Conservation (phyloP, 1,139 yeast genomes). For the Scheffersomyces segobiensis region DNA sequence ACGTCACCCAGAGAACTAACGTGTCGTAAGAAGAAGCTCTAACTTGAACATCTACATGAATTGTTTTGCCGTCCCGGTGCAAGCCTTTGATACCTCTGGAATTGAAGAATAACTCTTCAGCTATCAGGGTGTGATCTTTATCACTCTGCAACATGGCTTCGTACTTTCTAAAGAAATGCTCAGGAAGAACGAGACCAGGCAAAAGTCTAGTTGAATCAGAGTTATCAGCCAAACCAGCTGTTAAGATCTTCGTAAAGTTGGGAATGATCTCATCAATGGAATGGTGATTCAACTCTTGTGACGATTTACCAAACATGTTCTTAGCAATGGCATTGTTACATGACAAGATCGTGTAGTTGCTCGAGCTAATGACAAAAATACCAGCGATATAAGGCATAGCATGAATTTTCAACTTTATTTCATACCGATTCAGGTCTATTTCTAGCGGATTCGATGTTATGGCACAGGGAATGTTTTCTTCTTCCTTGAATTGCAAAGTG, state of each 20-base stretch:
- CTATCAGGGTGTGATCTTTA: slow-evolving; percentile 15
- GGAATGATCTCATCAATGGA: slow-evolving; percentile 66
- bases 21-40: slow-evolving; percentile 64
- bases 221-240: slow-evolving; percentile 44
- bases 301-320: slow-evolving; percentile 70
- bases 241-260: slow-evolving; percentile 55
- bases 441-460: slow-evolving; percentile 61
- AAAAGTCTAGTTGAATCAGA: slow-evolving; percentile 41
- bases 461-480: slow-evolving; percentile 65
- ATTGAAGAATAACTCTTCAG: slow-evolving; percentile 51
- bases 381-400: slow-evolving; percentile 89
- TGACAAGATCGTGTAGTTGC: slow-evolving; percentile 49
- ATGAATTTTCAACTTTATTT: slow-evolving; percentile 60
- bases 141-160: slow-evolving; percentile 28
- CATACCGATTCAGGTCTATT: slow-evolving; percentile 33
- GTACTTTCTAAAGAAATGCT: slow-evolving; percentile 78
- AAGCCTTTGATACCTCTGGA: slow-evolving; percentile 67
- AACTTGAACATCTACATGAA: slow-evolving; percentile 76
- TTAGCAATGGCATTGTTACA: slow-evolving; percentile 80
- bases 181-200: slow-evolving; percentile 71
- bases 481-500: slow-evolving; percentile 49
- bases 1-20: slow-evolving; percentile 83
- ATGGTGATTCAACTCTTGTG: slow-evolving; percentile 48
- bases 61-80: slow-evolving; percentile 66
- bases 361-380: slow-evolving; percentile 65